Evolutionary conservation across 345 rosid genomes (phyloP).

Genomic region (Citrus mangshanensis): DNA sequence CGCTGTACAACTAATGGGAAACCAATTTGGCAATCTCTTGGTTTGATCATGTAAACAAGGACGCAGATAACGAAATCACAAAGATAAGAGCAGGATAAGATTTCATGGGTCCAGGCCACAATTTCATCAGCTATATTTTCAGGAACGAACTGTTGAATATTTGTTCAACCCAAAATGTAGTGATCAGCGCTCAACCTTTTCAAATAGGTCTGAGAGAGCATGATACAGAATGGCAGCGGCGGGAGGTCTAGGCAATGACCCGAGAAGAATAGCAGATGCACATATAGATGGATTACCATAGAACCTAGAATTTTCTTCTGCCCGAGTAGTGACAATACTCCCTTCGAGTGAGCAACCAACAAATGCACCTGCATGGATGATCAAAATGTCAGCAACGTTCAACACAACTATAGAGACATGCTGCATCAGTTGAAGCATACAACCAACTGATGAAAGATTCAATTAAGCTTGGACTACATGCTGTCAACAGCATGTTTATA

Average conservation of each 20-base stretch:
- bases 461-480: neutral
- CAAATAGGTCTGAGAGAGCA: slow-evolving; percentile 20
- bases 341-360: slow-evolving; percentile 29
- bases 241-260: slow-evolving; percentile 22
- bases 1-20: neutral
- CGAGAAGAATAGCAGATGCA: slow-evolving; percentile 25
- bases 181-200: slow-evolving; percentile 17
- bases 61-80: neutral
- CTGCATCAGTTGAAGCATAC: neutral
- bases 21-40: neutral
- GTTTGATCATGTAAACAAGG: neutral
- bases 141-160: neutral
- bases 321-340: slow-evolving; percentile 9
- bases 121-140: neutral
- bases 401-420: neutral
- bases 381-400: neutral
- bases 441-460: neutral
- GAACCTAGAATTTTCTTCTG: slow-evolving; percentile 20
- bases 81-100: neutral
- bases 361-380: slow-evolving; percentile 22
- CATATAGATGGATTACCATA: slow-evolving; percentile 14
- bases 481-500: neutral
- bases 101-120: neutral
- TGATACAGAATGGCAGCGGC: slow-evolving; percentile 21
- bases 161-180: neutral